phyloP scores from a whole-genome alignment of 2,329 filamentous ascomycete genomes.

The Arthrinium phaeospermum region DNA sequence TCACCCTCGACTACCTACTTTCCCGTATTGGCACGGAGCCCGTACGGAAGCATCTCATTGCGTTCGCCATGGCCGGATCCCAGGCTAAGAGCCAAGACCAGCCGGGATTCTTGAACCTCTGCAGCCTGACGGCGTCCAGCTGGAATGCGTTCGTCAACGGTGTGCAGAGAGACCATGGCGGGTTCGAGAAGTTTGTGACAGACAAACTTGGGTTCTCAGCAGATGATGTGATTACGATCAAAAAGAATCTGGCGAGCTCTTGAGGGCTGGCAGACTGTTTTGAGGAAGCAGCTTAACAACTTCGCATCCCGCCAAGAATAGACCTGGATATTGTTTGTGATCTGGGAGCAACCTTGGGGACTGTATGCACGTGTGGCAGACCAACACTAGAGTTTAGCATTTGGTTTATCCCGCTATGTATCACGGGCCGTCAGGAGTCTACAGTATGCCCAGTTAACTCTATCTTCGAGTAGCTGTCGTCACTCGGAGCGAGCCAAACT shows the following conservation, averaged over 20 bases:
- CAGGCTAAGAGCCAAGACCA: slow-evolving; percentile 43
- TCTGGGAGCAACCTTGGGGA: not conserved
- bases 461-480: not conserved
- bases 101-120: slow-evolving; percentile 56
- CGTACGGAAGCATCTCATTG: slow-evolving; percentile 53
- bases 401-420: not conserved
- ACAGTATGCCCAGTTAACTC: not conserved
- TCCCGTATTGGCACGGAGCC: slow-evolving; percentile 60
- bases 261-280: not conserved
- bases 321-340: not conserved
- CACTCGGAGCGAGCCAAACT: not conserved
- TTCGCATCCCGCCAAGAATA: not conserved
- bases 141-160: slow-evolving; percentile 54
- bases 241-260: slow-evolving; percentile 46
- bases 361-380: not conserved
- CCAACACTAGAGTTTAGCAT: slow-evolving; percentile 1
- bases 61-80: slow-evolving; percentile 46
- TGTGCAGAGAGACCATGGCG: slow-evolving; percentile 50
- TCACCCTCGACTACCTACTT: slow-evolving; percentile 58
- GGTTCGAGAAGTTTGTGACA: slow-evolving; percentile 55
- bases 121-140: slow-evolving; percentile 48
- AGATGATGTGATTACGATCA: slow-evolving; percentile 53
- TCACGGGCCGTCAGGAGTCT: slow-evolving; percentile 1
- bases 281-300: not conserved
- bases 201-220: slow-evolving; percentile 51